A percentile compares a stretch with the other conserved stretches of the same genome.
phyloP scores from a whole-genome alignment of 768 basidiomycete species.

The Collybia mongolica region DNA sequence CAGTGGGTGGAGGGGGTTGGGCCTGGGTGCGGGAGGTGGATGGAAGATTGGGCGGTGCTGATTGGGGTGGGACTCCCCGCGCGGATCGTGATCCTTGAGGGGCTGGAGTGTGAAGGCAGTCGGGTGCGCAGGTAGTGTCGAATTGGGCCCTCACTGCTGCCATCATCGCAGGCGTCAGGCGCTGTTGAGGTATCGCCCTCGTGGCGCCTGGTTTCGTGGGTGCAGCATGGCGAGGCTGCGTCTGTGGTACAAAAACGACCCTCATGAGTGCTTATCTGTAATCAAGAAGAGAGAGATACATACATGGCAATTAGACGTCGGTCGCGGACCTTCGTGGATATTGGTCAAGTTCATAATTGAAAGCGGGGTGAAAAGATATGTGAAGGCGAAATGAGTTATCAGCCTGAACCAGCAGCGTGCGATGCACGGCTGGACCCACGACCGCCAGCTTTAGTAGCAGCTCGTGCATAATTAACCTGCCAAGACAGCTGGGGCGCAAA shows the following conservation, averaged over 20 bases:
- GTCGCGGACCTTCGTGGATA: too few relatives aligned
- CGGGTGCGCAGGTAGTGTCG: neutral
- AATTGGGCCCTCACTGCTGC: neutral
- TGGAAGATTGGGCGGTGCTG: neutral
- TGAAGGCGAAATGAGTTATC: too few relatives aligned
- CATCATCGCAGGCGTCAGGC: neutral
- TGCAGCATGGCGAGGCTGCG: too few relatives aligned
- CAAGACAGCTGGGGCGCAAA: neutral
- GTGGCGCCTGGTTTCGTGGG: too few relatives aligned
- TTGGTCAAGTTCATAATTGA: too few relatives aligned
- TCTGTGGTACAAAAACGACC: too few relatives aligned
- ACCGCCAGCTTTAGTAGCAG: neutral
- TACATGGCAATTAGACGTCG: too few relatives aligned
- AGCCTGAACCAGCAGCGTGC: conserved; percentile 1
- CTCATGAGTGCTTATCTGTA: too few relatives aligned
- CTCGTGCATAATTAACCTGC: neutral
- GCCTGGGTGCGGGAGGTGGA: neutral
- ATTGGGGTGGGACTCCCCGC: too few relatives aligned
- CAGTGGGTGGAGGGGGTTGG: neutral
- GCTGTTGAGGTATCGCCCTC: neutral
- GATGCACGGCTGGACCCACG: neutral
- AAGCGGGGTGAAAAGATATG: too few relatives aligned
- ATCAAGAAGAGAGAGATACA: too few relatives aligned
- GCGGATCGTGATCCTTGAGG: too few relatives aligned
- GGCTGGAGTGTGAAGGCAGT: neutral